Base-by-base conservation (phyloP, 2,329 filamentous ascomycete genomes). In the Trichoderma asperellum region DNA sequence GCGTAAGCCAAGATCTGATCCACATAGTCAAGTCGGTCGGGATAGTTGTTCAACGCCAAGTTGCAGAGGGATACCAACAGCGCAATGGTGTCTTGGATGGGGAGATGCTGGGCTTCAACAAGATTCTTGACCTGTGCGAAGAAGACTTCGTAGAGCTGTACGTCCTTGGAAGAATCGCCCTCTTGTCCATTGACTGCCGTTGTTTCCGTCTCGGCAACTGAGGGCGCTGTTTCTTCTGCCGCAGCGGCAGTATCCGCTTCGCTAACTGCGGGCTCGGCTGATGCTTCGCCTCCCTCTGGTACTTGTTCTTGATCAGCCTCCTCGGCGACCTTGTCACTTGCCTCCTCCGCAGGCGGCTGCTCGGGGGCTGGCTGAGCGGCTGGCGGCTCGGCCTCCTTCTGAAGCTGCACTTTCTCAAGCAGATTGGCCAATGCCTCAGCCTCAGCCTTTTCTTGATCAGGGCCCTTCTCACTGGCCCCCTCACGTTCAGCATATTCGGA, bases 101-200 rank as follows among this genome's bases (percentile, higher is more conserved):
- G 92, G 64, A 99, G 85, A 73, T 93, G 91, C 76, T 97, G 93
- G 64, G 92, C 92, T 80, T 94, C 95, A 71, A 98, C 94, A 63
- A 99, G 84, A 76, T 95, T 94, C 77, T 96, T 92, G 71, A 98
- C 96, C 80, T 98, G 96, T 63, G 94, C 91, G 77, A 98, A 97
- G 85, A 98, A 99, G 70, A 98, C 93, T 80, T 98, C 94, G 79
- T 98, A 98, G 29, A 99, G 87, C 80, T 93, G 95, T 69, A 97
- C 89, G 75, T 93, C 91, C 32, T 66, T 66, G 64, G 90, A 86
- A 16, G 40, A 1, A 0, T 75, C 76, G 4, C 73, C 71, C 11
- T 81, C 80, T 5, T 82, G 78, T 32, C 82, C 83, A 62, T 88
- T 85, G 52, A 83, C 82, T 1, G 82, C 82, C 0, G 84, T 84